These are phyloP conservation scores for Trichoderma oligosporum DNA, from an alignment of 2,329 filamentous ascomycete genomes.

Conservation along the genomic window DNA sequence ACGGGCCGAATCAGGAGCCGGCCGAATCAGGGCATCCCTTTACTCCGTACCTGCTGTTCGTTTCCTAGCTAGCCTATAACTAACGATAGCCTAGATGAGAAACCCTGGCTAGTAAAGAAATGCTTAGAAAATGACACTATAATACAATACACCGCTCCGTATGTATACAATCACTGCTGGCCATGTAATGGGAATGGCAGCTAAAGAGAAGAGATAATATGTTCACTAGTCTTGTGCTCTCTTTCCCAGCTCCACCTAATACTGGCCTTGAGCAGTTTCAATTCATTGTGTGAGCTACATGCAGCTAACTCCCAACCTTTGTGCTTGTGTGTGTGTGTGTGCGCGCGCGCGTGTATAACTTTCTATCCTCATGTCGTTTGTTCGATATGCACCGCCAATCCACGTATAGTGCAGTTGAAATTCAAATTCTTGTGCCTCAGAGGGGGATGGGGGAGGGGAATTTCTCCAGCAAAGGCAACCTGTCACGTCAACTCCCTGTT, in stretches of 20 bases:
- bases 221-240: not conserved
- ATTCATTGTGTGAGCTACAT: constrained; percentile 8
- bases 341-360: constrained; percentile 9
- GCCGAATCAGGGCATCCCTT: not conserved
- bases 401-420: not conserved
- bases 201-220: not conserved
- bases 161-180: not conserved
- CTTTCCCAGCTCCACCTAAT: not conserved
- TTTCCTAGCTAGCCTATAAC: not conserved
- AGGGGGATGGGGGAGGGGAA: no score
- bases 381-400: not conserved
- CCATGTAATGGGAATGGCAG: not conserved
- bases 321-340: no score
- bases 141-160: no score
- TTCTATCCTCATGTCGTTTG: constrained; percentile 15
- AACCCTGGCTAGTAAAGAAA: not conserved
- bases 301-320: not conserved
- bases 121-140: no score
- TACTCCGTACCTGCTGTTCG: not conserved
- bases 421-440: no score
- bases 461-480: not conserved
- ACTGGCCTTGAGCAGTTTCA: not conserved
- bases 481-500: not conserved
- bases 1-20: no score
- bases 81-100: not conserved